A percentile compares a stretch with the other conserved stretches of the same genome.
phyloP scores from a whole-genome alignment of 306 rosid genomes.

The Corylus americana region DNA sequence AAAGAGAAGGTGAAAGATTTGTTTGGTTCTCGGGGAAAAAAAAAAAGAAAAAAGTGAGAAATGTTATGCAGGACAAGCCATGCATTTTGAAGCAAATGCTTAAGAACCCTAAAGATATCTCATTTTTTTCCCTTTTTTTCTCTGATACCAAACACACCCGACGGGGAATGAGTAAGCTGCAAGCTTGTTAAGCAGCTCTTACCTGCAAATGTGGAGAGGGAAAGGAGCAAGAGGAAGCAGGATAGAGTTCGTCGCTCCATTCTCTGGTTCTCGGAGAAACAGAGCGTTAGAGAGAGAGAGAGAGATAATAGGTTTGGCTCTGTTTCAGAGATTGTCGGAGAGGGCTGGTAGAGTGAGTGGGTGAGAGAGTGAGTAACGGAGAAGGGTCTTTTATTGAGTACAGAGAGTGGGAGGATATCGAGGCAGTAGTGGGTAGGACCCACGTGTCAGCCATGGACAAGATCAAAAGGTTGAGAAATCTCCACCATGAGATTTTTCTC shows the following conservation, averaged over 20 bases:
- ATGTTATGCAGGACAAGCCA: neutral
- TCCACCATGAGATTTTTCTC: neutral
- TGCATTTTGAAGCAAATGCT: neutral
- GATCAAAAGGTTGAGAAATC: neutral
- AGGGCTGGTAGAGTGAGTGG: slow-evolving; percentile 1
- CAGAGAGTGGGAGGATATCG: slow-evolving; percentile 10
- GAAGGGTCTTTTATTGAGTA: slow-evolving; percentile 12
- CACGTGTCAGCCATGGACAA: slow-evolving; percentile 3
- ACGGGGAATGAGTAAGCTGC: neutral
- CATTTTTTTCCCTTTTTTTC: neutral
- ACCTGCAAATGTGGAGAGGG: slow-evolving; percentile 48
- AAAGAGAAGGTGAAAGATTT: neutral
- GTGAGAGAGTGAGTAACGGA: slow-evolving; percentile 3
- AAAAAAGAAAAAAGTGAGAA: neutral
- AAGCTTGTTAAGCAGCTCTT: neutral
- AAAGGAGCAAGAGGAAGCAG: slow-evolving; percentile 28
- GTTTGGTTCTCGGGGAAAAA: neutral
- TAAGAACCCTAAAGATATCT: neutral
- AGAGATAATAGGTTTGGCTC: neutral
- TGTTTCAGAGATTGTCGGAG: slow-evolving; percentile 10
- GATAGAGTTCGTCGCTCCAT: slow-evolving; percentile 38
- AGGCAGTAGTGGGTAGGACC: slow-evolving; percentile 37
- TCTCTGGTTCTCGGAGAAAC: slow-evolving; percentile 36
- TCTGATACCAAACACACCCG: neutral
- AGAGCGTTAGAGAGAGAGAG: slow-evolving; percentile 21